Evolutionary conservation across 108 stramenopile genomes (phyloP), one percentile per base, ranked within the genome.

Genomic region (Pseudonitzschia pungens): DNA sequence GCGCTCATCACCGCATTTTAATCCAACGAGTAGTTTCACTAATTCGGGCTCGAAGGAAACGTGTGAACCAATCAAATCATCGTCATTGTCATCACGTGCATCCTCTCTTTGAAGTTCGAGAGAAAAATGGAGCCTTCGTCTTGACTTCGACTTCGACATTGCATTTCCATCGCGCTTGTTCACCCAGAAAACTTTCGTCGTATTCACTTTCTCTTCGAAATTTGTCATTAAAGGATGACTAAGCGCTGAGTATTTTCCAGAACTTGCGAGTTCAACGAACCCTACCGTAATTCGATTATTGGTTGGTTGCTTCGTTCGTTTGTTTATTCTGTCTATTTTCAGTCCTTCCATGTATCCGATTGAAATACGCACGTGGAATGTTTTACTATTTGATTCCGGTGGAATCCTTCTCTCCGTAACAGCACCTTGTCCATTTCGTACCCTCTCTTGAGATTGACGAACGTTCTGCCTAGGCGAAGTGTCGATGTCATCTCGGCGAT

Each of bases 21-120:
- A 69, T 6, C 78, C 78, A 62, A 79, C 51, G 18, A 79, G 70
- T 22, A 79, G 41, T 54, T 79, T 79, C 21, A 79, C 78, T 40
- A 73, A 57, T 65, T 73, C 71, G n/a, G 78, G 78, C 28, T 28
- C 14, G 68, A 57, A 69, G 1, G 65, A 45, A 27, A 3, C 28
- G 6, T 29, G 9, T 31, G 71, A 73, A 29, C 18, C 33, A 5
- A 63, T 7, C 0, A 66, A 68, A 40, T 68, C 50, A 2, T 79
- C 78, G 26, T 52, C 48, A 22, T n/a, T 69, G 15, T 0, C 10
- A 68, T 68, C 66, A 5, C 70, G 69, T 15, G 40, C 2, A 5
- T 50, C 27, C 10, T 73, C 69, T 29, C 26, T 43, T 22, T 58
- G 59, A 5, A 79, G 67, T 43, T 68, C 44, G 3, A 79, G 52